Evolutionary conservation across 2,329 filamentous ascomycete genomes (phyloP).

Genomic region (Nigrograna mackinnonii): DNA sequence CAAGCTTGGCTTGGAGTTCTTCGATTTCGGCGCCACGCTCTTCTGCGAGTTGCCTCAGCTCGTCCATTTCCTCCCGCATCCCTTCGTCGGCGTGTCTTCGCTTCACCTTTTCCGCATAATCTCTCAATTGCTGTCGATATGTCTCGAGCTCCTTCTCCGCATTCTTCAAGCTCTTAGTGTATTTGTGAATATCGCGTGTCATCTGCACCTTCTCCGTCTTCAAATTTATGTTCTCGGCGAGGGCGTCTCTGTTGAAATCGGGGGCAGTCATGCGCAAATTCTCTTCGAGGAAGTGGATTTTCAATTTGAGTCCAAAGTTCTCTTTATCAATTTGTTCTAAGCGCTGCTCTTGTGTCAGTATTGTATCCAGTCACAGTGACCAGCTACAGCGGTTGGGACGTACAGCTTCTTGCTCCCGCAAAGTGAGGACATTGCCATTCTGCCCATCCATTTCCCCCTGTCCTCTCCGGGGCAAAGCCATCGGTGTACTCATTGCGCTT

Average conservation of each 20-base stretch:
- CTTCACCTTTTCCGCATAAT: constrained; percentile 81
- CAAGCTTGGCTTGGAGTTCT: constrained; percentile 36
- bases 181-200: constrained; percentile 82
- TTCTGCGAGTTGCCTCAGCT: constrained; percentile 48
- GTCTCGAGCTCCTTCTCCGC: constrained; percentile 86
- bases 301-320: constrained; percentile 95
- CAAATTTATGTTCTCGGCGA: constrained; percentile 94
- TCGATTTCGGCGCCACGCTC: constrained; percentile 43
- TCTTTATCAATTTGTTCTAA: constrained; percentile 98
- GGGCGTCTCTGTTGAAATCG: constrained; percentile 83
- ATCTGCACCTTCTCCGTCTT: constrained; percentile 92
- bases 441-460: constrained; percentile 76
- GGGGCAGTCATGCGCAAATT: constrained; percentile 84
- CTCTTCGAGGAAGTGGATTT: constrained; percentile 95
- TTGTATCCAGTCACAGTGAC: background rate
- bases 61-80: constrained; percentile 64
- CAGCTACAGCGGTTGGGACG: constrained; percentile 16
- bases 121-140: constrained; percentile 79
- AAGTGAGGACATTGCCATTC: constrained; percentile 84
- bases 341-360: constrained; percentile 46
- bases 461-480: constrained; percentile 69
- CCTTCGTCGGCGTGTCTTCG: constrained; percentile 73
- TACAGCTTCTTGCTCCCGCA: constrained; percentile 93
- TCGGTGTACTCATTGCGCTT: constrained; percentile 79
- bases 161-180: constrained; percentile 79